Percentiles rank a stretch among this genome's conserved stretches.
These are phyloP conservation scores for Talaromyces atroroseus DNA, from an alignment of 2,329 filamentous ascomycete genomes.

Conservation along the genomic window DNA sequence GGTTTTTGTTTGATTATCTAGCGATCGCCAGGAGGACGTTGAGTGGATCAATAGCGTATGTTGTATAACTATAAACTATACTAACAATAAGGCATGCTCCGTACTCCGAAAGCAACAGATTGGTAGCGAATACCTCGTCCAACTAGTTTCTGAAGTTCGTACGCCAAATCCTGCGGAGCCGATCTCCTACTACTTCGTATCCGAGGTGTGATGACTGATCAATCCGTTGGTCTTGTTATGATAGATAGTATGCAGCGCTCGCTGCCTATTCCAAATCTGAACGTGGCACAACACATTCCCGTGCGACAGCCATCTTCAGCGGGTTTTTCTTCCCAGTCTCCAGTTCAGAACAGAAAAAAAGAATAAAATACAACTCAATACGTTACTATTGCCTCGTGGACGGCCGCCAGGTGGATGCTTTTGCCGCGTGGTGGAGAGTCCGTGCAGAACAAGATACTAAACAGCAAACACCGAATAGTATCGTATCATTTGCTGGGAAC, in stretches of 20 bases:
- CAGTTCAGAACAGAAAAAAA: too few relatives aligned
- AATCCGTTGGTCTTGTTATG: not conserved
- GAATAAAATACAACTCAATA: not conserved
- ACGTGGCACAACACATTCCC: not conserved
- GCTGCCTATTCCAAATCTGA: not conserved
- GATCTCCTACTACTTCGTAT: not conserved
- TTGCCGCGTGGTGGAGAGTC: conserved; percentile 6
- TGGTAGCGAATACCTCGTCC: not conserved
- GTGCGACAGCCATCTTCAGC: not conserved
- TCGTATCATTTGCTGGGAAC: not conserved
- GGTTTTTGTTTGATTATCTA: too few relatives aligned
- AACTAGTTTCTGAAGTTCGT: not conserved
- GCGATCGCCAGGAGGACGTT: too few relatives aligned
- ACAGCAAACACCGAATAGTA: too few relatives aligned
- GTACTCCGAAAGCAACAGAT: not conserved
- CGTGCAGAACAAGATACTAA: not conserved
- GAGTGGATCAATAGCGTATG: too few relatives aligned
- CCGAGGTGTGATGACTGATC: not conserved
- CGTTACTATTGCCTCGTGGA: conserved; percentile 3
- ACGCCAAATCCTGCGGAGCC: not conserved
- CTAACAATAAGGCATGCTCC: too few relatives aligned
- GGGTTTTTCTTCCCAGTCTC: not conserved
- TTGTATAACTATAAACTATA: too few relatives aligned
- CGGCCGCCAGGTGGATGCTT: not conserved
- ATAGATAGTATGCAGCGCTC: not conserved